Percentiles rank a stretch among this genome's conserved stretches.
These are phyloP conservation scores for Trichoderma breve DNA, from an alignment of 2,329 filamentous ascomycete species.

Conservation along the genomic window DNA sequence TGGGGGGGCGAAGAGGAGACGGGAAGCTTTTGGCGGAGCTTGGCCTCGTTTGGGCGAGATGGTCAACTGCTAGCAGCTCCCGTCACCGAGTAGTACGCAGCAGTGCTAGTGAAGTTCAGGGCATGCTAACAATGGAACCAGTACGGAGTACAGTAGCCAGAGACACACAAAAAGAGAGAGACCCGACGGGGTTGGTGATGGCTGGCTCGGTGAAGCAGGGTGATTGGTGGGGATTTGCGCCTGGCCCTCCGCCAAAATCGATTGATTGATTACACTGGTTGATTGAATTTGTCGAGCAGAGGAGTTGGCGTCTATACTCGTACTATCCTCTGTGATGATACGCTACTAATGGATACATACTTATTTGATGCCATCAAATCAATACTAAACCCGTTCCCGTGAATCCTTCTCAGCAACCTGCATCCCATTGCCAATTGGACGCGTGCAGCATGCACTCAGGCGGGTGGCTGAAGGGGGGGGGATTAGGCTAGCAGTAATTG, in stretches of 20 bases:
- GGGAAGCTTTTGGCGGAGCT: constrained; percentile 3
- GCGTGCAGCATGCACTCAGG: constrained; percentile 4
- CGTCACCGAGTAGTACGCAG: not conserved
- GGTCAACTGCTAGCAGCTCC: constrained; percentile 6
- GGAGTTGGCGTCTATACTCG: not conserved
- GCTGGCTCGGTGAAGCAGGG: constrained; percentile 15
- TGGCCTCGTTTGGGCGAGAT: constrained; percentile 6
- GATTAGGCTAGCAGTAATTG: constrained; percentile 13
- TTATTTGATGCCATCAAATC: not conserved
- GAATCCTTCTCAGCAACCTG: not conserved
- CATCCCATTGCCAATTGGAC: not conserved
- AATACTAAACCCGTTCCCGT: not conserved
- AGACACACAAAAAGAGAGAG: not conserved
- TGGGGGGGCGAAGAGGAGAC: not conserved
- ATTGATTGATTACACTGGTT: not conserved
- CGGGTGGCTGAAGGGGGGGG: constrained; percentile 12
- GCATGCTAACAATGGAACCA: not conserved
- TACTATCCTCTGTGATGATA: not conserved
- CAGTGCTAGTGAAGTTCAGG: not conserved
- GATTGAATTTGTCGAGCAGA: not conserved
- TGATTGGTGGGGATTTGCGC: constrained; percentile 17
- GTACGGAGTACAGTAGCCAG: not conserved
- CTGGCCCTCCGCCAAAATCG: not conserved
- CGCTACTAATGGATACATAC: not conserved
- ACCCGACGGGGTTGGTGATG: constrained; percentile 13